These are phyloP conservation scores for Falciphora oryzae DNA, from an alignment of 2,329 filamentous ascomycete species.

Conservation along the genomic window DNA sequence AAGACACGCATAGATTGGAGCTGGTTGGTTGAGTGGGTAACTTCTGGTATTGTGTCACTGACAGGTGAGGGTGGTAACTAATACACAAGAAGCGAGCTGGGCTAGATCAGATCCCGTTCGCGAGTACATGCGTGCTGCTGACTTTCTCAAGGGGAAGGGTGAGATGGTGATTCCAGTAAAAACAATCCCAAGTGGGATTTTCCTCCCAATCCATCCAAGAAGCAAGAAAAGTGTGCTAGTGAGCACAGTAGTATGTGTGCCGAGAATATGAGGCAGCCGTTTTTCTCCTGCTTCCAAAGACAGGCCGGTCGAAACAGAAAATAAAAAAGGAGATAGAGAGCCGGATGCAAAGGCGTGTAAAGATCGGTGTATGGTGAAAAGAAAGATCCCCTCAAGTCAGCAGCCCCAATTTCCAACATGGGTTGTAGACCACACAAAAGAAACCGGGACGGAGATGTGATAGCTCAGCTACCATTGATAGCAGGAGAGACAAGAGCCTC, in stretches of 20 bases:
- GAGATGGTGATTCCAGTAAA: neutral
- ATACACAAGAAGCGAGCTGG: constrained; percentile 63
- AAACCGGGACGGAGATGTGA: constrained; percentile 16
- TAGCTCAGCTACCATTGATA: constrained; percentile 58
- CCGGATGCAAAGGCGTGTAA: constrained; percentile 17
- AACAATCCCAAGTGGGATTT: constrained; percentile 5
- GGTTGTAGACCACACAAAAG: constrained; percentile 3
- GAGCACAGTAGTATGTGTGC: neutral
- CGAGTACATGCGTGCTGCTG: constrained; percentile 17
- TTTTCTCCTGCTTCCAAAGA: neutral
- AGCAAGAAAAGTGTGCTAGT: constrained; percentile 3
- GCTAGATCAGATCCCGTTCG: constrained; percentile 23
- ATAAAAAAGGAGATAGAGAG: constrained; percentile 19
- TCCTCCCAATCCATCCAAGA: constrained; percentile 10
- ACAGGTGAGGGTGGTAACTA: constrained; percentile 35
- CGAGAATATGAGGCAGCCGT: neutral
- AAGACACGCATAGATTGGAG: no score
- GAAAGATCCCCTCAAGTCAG: constrained; percentile 14
- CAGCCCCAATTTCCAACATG: constrained; percentile 14
- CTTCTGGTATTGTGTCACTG: constrained; percentile 54
- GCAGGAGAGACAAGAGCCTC: constrained; percentile 24
- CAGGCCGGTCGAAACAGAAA: neutral
- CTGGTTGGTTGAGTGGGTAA: constrained; percentile 50
- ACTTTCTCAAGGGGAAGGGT: constrained; percentile 12
- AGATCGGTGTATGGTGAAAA: constrained; percentile 14